Base-by-base conservation (phyloP, 2,329 filamentous ascomycete species). In the Dothideomycetes sp. region DNA sequence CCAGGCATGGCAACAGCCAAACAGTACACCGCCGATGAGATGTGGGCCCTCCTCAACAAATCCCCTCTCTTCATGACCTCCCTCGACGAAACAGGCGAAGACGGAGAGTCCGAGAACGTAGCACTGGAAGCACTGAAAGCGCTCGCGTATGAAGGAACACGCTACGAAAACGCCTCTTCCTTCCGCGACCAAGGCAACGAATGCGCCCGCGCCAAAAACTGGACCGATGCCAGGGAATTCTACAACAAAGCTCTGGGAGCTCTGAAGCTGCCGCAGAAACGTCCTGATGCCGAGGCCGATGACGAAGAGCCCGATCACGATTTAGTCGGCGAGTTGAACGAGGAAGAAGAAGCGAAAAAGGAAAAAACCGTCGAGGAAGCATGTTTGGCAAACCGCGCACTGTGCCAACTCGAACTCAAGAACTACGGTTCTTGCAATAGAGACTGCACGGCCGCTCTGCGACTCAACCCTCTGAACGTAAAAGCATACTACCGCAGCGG, bases 141-240 rank as follows among this genome's bases (percentile, higher is more conserved):
- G 0, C 69, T 98, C 27, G 85, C 86, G 20, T 94, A 95, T 58
- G 91, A 98, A 65, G 93, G 91, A 15, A 88, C 87, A 7, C 78
- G 84, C 34, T 72, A 80, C 8, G 89, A 96, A 60, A 81, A 94
- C 47, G 83, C 80, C 15, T 65, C 74, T 31, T 85, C 85, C 49
- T 95, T 95, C 67, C 86, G 91, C 54, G 82, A 89, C 58, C 84
- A 86, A 51, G 91, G 91, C 23, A 98, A 98, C 59, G 89, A 96
- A 53, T 80, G 76, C 54, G 94, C 93, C 57, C 72, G 74, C 52
- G 70, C 71, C 41, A 80, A 78, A 60, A 70, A 76, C 33, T 94
- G 82, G 78, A 69, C 63, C 18, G 87, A 96, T 60, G 91, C 88
- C 4, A 81, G 82, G 57, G 87, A 94, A 60, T 95, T 88, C 60